Conservation (phyloP, 305 asterid species). For the Fraxinus platypoda region DNA sequence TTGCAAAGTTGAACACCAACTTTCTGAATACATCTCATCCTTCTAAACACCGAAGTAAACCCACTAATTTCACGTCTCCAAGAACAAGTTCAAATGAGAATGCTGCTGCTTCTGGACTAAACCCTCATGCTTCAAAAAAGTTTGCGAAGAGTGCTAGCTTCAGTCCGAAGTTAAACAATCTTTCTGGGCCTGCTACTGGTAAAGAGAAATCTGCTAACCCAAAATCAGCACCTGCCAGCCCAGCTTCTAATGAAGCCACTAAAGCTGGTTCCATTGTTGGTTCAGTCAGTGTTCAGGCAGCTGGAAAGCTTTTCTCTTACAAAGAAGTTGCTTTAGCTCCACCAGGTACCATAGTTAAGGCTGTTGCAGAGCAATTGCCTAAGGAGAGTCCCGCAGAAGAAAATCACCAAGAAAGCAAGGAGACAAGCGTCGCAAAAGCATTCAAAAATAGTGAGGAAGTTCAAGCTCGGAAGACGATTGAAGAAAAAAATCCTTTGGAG, state of each 20-base stretch:
- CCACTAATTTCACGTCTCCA: slow-evolving; percentile 56
- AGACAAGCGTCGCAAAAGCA: slow-evolving; percentile 23
- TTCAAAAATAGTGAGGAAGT: slow-evolving; percentile 27
- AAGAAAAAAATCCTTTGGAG: slow-evolving; percentile 31
- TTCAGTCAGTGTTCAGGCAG: slow-evolving; percentile 64
- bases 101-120: slow-evolving; percentile 43
- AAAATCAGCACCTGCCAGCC: slow-evolving; percentile 58
- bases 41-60: slow-evolving; percentile 52
- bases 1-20: slow-evolving; percentile 79
- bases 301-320: slow-evolving; percentile 80
- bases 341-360: slow-evolving; percentile 76
- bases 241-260: slow-evolving; percentile 51
- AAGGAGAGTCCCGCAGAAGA: slow-evolving; percentile 41
- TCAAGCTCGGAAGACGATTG: slow-evolving; percentile 32
- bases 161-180: slow-evolving; percentile 50
- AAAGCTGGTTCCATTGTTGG: slow-evolving; percentile 47
- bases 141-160: slow-evolving; percentile 57
- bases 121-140: slow-evolving; percentile 51
- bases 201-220: slow-evolving; percentile 45
- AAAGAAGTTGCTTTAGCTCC: slow-evolving; percentile 91
- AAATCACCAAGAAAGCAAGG: slow-evolving; percentile 31
- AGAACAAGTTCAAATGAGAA: slow-evolving; percentile 47
- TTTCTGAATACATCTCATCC: slow-evolving; percentile 54
- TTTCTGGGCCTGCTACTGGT: slow-evolving; percentile 38
- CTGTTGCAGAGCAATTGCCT: slow-evolving; percentile 56